These are phyloP conservation scores for Clohesyomyces aquaticus DNA, from an alignment of 495 filamentous ascomycete species.

Conservation along the genomic window DNA sequence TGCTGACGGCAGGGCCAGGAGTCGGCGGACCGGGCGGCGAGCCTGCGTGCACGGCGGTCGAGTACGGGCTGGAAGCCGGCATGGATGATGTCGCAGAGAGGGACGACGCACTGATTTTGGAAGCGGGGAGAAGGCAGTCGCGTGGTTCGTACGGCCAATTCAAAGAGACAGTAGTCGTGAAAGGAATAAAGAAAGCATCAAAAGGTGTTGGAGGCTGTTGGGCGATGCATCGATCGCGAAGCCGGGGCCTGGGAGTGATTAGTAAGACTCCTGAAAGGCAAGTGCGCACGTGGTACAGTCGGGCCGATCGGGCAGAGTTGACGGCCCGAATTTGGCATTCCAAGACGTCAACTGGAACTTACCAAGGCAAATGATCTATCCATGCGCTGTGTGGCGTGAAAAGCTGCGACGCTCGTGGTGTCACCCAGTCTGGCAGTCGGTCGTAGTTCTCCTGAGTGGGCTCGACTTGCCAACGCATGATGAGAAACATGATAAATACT, in stretches of 20 bases:
- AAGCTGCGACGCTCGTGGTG: constrained; percentile 64
- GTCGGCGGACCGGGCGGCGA: constrained; percentile 29
- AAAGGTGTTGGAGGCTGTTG: constrained; percentile 59
- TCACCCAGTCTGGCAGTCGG: constrained; percentile 68
- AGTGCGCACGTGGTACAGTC: not conserved
- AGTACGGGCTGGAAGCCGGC: constrained; percentile 24
- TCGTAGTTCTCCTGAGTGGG: constrained; percentile 75
- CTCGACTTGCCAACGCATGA: constrained; percentile 80
- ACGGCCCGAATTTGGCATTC: too few species aligned
- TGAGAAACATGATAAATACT: constrained; percentile 79
- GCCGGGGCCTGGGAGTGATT: constrained; percentile 54
- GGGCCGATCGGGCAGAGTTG: not conserved
- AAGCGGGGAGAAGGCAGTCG: constrained; percentile 41
- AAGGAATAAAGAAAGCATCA: constrained; percentile 80
- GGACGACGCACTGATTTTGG: constrained; percentile 12
- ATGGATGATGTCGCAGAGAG: constrained; percentile 28
- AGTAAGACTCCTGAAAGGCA: constrained; percentile 4
- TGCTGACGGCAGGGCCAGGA: constrained; percentile 15
- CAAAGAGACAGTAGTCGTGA: constrained; percentile 68
- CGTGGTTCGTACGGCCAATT: constrained; percentile 76
- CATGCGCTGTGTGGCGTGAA: constrained; percentile 69
- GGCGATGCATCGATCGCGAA: constrained; percentile 66
- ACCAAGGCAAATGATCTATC: constrained; percentile 77
- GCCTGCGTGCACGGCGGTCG: constrained; percentile 29
- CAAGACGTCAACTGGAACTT: constrained; percentile 26